These are phyloP conservation scores for Drosera spatulata DNA, from an alignment of 179 eudicot species.

Conservation along the genomic window DNA sequence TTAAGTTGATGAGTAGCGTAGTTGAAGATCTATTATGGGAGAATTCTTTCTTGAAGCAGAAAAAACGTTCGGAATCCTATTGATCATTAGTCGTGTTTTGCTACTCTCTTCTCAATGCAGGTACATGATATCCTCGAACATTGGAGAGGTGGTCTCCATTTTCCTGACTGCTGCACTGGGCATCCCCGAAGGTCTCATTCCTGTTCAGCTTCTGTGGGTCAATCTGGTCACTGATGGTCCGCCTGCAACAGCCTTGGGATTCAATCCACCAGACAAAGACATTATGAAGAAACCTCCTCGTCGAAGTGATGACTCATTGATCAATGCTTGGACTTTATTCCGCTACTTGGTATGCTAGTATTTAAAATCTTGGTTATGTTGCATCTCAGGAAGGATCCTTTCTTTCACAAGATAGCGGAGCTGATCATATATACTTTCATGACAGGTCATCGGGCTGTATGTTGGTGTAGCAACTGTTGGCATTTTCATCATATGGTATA, in stretches of 20 bases:
- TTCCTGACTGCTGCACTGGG: constrained; percentile 94
- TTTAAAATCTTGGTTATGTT: too few species aligned
- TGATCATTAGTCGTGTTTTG: too few species aligned
- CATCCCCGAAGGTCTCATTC: constrained; percentile 92
- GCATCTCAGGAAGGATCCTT: too few species aligned
- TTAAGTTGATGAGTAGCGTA: too few species aligned
- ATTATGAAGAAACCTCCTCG: constrained; percentile 94
- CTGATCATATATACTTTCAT: background rate
- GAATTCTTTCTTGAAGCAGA: too few species aligned
- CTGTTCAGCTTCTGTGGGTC: constrained; percentile 99
- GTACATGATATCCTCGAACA: constrained; percentile 96
- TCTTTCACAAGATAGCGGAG: too few species aligned
- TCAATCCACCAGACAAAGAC: constrained; percentile 91
- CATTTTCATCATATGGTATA: constrained; percentile 82
- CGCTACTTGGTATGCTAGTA: constrained; percentile 58
- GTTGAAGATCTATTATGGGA: too few species aligned
- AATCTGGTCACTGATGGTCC: constrained; percentile 98
- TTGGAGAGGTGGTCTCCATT: constrained; percentile 87
- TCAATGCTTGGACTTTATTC: constrained; percentile 85
- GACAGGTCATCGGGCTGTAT: constrained; percentile 83
- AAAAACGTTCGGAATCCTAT: too few species aligned
- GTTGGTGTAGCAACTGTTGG: constrained; percentile 95
- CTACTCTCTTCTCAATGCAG: constrained; percentile 17
- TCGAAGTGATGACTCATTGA: constrained; percentile 81
- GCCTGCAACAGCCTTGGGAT: constrained; percentile 97